phyloP scores from a whole-genome alignment of 306 rosid species.

The Rubus parviflorus region DNA sequence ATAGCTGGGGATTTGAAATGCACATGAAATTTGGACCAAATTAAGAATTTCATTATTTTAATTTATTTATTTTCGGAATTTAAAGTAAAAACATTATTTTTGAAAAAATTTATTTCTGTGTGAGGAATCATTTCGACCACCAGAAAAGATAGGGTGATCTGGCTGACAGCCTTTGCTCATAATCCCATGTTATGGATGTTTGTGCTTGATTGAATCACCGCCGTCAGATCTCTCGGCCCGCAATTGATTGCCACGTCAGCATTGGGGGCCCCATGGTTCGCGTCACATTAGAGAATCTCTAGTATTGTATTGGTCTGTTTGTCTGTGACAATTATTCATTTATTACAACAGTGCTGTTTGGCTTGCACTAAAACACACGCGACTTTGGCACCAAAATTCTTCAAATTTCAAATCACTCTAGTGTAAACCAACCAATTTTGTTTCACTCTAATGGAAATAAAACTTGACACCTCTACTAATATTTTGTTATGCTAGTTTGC shows the following conservation, averaged over 20 bases:
- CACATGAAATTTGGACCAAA: constrained; percentile 39
- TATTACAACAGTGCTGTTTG: background rate
- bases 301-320: background rate
- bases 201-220: background rate
- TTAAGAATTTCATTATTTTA: background rate
- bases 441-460: too few relatives aligned
- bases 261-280: background rate
- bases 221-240: constrained; percentile 17
- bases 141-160: constrained; percentile 46
- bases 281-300: background rate
- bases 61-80: background rate
- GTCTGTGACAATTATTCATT: constrained; percentile 5
- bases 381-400: background rate
- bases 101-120: background rate
- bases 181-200: constrained; percentile 17
- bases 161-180: constrained; percentile 41
- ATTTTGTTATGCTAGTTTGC: too few relatives aligned
- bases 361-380: background rate
- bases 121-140: constrained; percentile 48
- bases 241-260: background rate
- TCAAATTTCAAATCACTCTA: background rate
- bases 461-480: too few relatives aligned
- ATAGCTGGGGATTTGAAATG: constrained; percentile 33
- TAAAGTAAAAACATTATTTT: background rate
- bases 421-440: too few relatives aligned